Percentiles rank a stretch among this genome's conserved stretches.
Evolutionary conservation across 2,329 filamentous ascomycete species (phyloP).

Genomic region (Drechslerella coelobrocha): DNA sequence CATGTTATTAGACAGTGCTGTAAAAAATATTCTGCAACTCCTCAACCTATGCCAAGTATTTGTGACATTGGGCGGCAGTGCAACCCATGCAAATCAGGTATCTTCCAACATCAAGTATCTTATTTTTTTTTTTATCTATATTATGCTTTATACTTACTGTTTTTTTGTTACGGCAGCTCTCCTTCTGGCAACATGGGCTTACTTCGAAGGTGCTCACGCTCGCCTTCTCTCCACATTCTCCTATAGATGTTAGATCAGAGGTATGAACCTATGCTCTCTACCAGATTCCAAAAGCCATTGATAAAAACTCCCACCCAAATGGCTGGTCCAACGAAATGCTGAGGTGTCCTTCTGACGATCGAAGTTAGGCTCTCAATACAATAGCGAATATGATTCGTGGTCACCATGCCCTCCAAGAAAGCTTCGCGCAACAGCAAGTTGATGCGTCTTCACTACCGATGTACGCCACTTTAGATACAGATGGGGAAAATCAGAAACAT

Average conservation of each 20-base stretch:
- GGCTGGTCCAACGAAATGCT: conserved; percentile 27
- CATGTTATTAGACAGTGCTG: conserved; percentile 68
- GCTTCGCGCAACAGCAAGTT: conserved; percentile 86
- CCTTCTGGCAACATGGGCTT: conserved; percentile 83
- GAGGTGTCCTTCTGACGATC: conserved; percentile 24
- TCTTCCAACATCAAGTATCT: not conserved
- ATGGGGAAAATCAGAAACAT: conserved; percentile 57
- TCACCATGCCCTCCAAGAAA: conserved; percentile 81
- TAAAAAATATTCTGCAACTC: conserved; percentile 90
- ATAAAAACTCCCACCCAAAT: not conserved
- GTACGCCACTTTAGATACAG: conserved; percentile 61
- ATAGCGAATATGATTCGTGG: conserved; percentile 88
- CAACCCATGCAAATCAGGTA: conserved; percentile 79
- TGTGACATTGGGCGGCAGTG: conserved; percentile 77
- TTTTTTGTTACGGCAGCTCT: conserved; percentile 57
- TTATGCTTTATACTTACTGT: no score
- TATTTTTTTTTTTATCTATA: not conserved
- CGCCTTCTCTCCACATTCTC: conserved; percentile 77
- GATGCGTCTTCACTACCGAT: conserved; percentile 60
- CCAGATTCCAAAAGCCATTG: not conserved
- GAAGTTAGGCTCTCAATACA: conserved; percentile 73
- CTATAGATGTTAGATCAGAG: conserved; percentile 78
- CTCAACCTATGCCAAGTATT: conserved; percentile 87
- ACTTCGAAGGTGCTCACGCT: conserved; percentile 80
- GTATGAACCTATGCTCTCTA: conserved; percentile 59